Percentiles rank a stretch among this genome's conserved stretches.
These are phyloP conservation scores for Hirsutella thompsonii DNA, from an alignment of 2,329 filamentous ascomycete species.

Conservation along the genomic window DNA sequence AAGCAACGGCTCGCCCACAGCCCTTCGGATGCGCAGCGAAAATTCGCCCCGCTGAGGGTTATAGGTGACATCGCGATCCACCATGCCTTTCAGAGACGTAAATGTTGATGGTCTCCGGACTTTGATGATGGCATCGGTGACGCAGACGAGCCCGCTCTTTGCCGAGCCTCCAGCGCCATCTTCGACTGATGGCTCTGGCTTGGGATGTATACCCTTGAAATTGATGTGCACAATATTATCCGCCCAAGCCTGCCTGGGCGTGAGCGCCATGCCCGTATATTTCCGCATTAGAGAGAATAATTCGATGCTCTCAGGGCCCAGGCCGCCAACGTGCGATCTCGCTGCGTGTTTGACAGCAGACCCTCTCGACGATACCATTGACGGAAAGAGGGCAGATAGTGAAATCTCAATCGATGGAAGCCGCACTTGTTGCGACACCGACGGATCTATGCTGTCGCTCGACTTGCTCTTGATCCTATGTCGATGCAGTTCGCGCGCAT, in stretches of 20 bases:
- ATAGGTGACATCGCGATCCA: slow-evolving; percentile 52
- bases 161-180: slow-evolving; percentile 4
- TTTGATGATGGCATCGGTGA: slow-evolving; percentile 40
- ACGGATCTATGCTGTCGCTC: slow-evolving; percentile 20
- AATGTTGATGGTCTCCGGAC: slow-evolving; percentile 42
- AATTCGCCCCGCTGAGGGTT: slow-evolving; percentile 47
- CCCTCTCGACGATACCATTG: slow-evolving; percentile 15
- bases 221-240: slow-evolving; percentile 43
- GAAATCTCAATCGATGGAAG: slow-evolving; percentile 35
- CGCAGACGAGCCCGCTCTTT: slow-evolving; percentile 18
- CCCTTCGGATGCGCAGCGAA: slow-evolving; percentile 43
- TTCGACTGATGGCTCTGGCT: slow-evolving; percentile 3
- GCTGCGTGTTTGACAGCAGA: slow-evolving; percentile 6
- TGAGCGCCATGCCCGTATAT: slow-evolving; percentile 7
- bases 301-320: slow-evolving; percentile 6
- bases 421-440: slow-evolving; percentile 28
- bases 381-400: slow-evolving; percentile 31
- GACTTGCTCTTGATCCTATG: slow-evolving; percentile 27
- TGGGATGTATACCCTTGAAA: slow-evolving; percentile 33
- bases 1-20: slow-evolving; percentile 46
- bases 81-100: slow-evolving; percentile 36
- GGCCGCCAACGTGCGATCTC: slow-evolving; percentile 3
- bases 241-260: slow-evolving; percentile 36
- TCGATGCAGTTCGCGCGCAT: slow-evolving; percentile 32
- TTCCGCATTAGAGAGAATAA: slow-evolving; percentile 11